Percentiles rank a stretch among this genome's conserved stretches.
Conservation (phyloP, 208 protist species). For the Entamoeba histolytica region DNA sequence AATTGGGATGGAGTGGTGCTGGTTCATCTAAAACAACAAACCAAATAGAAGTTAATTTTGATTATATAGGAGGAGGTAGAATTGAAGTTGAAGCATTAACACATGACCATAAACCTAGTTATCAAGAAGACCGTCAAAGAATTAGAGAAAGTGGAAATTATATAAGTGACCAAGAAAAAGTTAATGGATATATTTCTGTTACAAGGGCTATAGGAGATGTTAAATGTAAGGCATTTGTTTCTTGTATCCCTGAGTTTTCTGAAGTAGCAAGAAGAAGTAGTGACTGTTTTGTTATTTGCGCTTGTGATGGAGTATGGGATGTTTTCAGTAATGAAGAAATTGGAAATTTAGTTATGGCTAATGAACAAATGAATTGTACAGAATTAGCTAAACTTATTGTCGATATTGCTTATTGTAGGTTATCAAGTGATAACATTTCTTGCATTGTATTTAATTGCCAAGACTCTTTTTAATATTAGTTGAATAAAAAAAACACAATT, state of each 20-base stretch:
- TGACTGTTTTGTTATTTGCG: not conserved
- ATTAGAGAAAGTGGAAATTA: not conserved
- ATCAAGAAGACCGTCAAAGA: not conserved
- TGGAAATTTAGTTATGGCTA: not conserved
- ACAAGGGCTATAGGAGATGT: not conserved
- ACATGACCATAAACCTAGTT: not conserved
- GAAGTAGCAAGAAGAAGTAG: not conserved
- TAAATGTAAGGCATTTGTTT: not conserved
- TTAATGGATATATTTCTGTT: not conserved
- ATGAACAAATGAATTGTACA: not conserved
- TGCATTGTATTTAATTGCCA: not conserved
- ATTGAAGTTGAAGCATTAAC: not conserved
- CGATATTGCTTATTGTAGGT: not conserved
- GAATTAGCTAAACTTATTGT: not conserved
- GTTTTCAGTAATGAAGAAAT: not conserved
- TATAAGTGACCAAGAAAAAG: not conserved
- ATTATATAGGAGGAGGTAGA: not conserved
- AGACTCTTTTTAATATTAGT: no score
- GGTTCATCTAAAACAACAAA: no score
- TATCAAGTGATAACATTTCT: not conserved
- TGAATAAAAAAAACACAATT: no score
- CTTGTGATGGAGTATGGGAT: not conserved
- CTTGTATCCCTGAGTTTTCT: not conserved
- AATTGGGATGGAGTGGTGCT: no score
- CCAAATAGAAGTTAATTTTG: not conserved